These are phyloP conservation scores for Brassica nigra DNA, from an alignment of 345 rosid genomes.

Conservation along the genomic window DNA sequence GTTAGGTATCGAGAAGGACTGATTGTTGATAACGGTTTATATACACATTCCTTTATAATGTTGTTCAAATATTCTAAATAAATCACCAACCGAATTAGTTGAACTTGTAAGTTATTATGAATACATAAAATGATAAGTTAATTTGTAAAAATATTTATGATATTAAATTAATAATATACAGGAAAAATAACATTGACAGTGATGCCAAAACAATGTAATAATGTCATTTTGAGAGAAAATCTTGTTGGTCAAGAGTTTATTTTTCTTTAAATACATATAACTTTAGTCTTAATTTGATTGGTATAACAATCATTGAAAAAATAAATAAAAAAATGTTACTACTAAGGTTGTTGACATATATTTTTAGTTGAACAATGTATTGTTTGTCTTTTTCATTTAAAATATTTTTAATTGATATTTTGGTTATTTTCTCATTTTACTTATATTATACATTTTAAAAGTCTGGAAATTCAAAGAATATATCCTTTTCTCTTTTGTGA, in stretches of 20 bases:
- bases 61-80: background rate
- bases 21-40: background rate
- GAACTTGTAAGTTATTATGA: background rate
- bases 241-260: background rate
- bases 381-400: too few relatives aligned
- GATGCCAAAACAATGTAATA: background rate
- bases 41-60: background rate
- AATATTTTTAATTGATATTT: background rate
- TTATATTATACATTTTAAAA: background rate
- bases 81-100: background rate
- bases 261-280: too few relatives aligned
- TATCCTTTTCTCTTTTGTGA: background rate
- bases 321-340: too few relatives aligned
- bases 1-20: background rate
- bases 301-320: too few relatives aligned
- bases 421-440: background rate
- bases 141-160: too few relatives aligned
- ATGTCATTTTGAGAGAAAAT: background rate
- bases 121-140: background rate
- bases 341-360: too few relatives aligned
- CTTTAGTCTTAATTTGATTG: too few relatives aligned
- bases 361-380: too few relatives aligned
- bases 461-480: background rate
- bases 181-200: background rate
- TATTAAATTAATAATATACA: too few relatives aligned